phyloP scores from a whole-genome alignment of 345 rosid species.

The Reutealis trisperma region DNA sequence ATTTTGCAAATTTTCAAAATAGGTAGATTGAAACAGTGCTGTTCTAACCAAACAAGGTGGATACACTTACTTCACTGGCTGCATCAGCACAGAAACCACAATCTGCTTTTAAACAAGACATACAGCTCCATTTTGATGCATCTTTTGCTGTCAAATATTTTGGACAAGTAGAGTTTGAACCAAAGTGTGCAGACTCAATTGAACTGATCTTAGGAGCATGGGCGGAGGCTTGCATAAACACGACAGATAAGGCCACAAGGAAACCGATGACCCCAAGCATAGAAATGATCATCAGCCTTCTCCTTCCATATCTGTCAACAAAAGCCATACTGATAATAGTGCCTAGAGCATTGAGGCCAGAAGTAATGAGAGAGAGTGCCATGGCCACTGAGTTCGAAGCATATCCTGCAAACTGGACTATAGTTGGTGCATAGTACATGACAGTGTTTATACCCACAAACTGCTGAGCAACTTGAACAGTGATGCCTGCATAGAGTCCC shows the following conservation, averaged over 20 bases:
- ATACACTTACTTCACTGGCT: slow-evolving; percentile 33
- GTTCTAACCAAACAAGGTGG: background rate
- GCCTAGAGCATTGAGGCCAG: slow-evolving; percentile 82
- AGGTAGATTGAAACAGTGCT: no score
- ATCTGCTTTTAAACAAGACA: slow-evolving; percentile 55
- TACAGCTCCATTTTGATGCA: slow-evolving; percentile 60
- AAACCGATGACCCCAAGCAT: slow-evolving; percentile 65
- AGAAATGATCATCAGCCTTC: slow-evolving; percentile 75
- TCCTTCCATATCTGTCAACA: slow-evolving; percentile 80
- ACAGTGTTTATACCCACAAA: slow-evolving; percentile 90
- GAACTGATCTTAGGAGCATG: slow-evolving; percentile 51
- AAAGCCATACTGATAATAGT: slow-evolving; percentile 70
- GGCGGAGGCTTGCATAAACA: slow-evolving; percentile 57
- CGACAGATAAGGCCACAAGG: slow-evolving; percentile 49
- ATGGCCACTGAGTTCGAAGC: slow-evolving; percentile 79
- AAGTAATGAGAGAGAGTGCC: slow-evolving; percentile 80
- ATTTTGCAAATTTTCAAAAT: no score
- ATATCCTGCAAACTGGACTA: slow-evolving; percentile 84
- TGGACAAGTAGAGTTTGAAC: slow-evolving; percentile 62
- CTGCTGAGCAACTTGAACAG: slow-evolving; percentile 90
- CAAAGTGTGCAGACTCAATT: slow-evolving; percentile 42
- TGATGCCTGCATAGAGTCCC: slow-evolving; percentile 77
- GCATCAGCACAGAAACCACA: slow-evolving; percentile 62
- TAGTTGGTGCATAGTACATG: slow-evolving; percentile 85
- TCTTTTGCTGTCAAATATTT: slow-evolving; percentile 26